A percentile compares a stretch with the other conserved stretches of the same genome.
Conservation (phyloP, 441 rosid species). For the Populus hybrid region DNA sequence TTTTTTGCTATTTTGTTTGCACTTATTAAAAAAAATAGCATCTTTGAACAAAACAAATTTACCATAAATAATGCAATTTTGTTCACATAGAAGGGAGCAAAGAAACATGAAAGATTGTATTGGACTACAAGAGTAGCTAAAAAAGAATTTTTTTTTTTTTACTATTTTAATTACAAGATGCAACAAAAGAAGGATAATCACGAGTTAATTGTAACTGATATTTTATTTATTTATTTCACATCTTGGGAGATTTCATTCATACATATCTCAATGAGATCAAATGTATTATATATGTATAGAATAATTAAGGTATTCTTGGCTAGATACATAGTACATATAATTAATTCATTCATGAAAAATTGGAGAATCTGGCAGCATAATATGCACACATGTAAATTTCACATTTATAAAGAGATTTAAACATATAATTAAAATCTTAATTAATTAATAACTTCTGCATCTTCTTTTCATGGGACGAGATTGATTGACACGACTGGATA, state of each 20-base stretch:
- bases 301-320: background rate
- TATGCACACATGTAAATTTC: background rate
- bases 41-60: too few species aligned
- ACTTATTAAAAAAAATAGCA: too few species aligned
- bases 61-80: too few species aligned
- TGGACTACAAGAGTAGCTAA: too few species aligned
- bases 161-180: too few species aligned
- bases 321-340: background rate
- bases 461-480: constrained; percentile 34
- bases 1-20: too few species aligned
- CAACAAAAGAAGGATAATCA: too few species aligned
- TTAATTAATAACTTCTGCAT: constrained; percentile 41
- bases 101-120: too few species aligned
- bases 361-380: background rate
- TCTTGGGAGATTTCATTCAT: background rate
- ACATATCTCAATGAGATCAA: background rate
- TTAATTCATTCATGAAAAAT: background rate
- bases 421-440: background rate
- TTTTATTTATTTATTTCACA: background rate
- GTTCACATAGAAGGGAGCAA: too few species aligned
- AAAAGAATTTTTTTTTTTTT: too few species aligned
- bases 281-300: background rate
- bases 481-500: background rate
- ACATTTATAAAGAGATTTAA: background rate
- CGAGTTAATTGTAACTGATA: background rate